Evolutionary conservation across 2,329 filamentous ascomycete genomes (phyloP), one percentile per base, ranked within the genome.

Genomic region (Aurifilum marmelostoma): DNA sequence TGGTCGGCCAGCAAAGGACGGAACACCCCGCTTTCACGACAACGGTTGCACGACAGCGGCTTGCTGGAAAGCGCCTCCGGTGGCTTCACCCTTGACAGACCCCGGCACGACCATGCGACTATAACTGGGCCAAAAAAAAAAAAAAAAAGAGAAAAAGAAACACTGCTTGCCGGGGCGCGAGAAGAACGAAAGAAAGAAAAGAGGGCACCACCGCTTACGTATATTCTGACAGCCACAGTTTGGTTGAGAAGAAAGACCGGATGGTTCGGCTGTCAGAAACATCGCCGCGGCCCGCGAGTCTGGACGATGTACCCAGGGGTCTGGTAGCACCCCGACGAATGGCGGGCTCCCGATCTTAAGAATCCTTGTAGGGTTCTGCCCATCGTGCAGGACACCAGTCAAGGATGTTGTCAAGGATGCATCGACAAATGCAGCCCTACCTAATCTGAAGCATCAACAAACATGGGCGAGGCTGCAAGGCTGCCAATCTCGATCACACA

Each of bases 241-340:
- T 59, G 64, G 52, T 56, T 24, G 50, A 41, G 50, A 41, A 34
- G 12, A 24, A 16, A 43, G 18, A 8, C 16, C 41, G 16, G 27
- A 27, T 63, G 41, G 41, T 47, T 47, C 39, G 34, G 39, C 29
- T 66, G 65, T 66, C 61, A 67, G 58, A 34, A 41, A 61, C 14
- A 63, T 47, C 63, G 34, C 52, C 34, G 39, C 54, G 60, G 39
- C 47, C 43, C 41, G 61, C 60, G 68, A 54, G 54, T 47, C 37
- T 14, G 58, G 34, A 16, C 24, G 52, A 56, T 16, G 27, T 29
- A 27, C 11, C 58, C 34, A 24, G 37, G 34, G 34, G 34, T 24
- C 18, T n/a, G 18, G 59, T 27, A 12, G n/a, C 34, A 41, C 24
- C 24, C 39, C 12, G 37, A 61, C 68, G 61, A 69, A 69, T 69